Conservation (phyloP, 495 filamentous ascomycete species). For the Neurospora sublineolata region DNA sequence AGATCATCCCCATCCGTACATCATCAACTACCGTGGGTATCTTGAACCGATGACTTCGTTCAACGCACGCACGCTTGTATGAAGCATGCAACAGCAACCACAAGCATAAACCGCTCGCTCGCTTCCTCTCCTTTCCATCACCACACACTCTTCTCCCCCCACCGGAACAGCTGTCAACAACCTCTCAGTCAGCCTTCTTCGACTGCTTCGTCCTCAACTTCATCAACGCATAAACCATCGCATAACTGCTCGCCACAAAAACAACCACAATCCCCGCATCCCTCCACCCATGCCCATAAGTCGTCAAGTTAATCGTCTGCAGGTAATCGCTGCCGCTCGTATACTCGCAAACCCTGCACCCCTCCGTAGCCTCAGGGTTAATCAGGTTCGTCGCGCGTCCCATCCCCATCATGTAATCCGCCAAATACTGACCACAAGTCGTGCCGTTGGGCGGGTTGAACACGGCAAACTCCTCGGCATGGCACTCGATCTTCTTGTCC, state of each 20-base stretch:
- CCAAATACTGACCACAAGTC: slow-evolving; percentile 19
- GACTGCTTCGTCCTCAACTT: slow-evolving; percentile 17
- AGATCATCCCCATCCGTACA: neutral
- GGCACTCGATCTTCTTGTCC: slow-evolving; percentile 10
- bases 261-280: slow-evolving; percentile 40
- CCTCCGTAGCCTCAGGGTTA: slow-evolving; percentile 28
- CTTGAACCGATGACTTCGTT: neutral
- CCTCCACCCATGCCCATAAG: slow-evolving; percentile 48
- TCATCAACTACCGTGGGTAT: neutral
- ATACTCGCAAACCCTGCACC: slow-evolving; percentile 55
- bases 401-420: slow-evolving; percentile 13
- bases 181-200: slow-evolving; percentile 20
- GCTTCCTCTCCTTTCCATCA: neutral
- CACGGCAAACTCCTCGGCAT: slow-evolving; percentile 10
- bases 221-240: slow-evolving; percentile 21
- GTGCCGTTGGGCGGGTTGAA: slow-evolving; percentile 16
- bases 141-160: neutral
- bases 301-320: slow-evolving; percentile 13
- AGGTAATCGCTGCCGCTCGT: slow-evolving; percentile 45
- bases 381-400: slow-evolving; percentile 23
- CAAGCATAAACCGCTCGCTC: neutral
- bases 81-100: too few species aligned
- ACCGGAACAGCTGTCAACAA: neutral
- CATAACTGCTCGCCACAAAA: slow-evolving; percentile 23
- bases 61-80: neutral